Conservation (phyloP, 331 rosid genomes). For the Dryas integrifolia region DNA sequence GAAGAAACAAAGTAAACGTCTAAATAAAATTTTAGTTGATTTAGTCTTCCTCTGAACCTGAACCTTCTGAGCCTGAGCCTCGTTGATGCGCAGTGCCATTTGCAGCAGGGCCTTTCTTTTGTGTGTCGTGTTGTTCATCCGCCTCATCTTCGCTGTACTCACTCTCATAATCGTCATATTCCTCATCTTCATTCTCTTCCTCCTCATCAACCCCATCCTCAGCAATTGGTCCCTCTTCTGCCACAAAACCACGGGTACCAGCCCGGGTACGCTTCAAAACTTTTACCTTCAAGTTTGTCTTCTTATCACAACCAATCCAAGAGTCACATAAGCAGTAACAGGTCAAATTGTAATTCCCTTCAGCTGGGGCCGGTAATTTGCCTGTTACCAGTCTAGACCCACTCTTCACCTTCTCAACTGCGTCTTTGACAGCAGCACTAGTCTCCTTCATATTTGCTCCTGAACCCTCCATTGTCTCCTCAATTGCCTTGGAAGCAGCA, state of each 20-base stretch:
- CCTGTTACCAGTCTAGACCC: slow-evolving; percentile 79
- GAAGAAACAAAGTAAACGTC: slow-evolving; percentile 4
- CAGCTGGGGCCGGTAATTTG: slow-evolving; percentile 86
- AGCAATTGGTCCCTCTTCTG: slow-evolving; percentile 65
- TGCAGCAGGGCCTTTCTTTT: slow-evolving; percentile 56
- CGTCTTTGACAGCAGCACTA: slow-evolving; percentile 62
- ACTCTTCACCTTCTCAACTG: slow-evolving; percentile 77
- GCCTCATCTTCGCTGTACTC: slow-evolving; percentile 92
- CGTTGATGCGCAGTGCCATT: slow-evolving; percentile 53
- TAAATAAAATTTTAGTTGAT: background rate
- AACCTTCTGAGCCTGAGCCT: slow-evolving; percentile 51
- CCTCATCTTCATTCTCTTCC: slow-evolving; percentile 75
- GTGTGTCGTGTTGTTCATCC: slow-evolving; percentile 52
- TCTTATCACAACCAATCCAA: slow-evolving; percentile 90
- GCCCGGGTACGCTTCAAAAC: slow-evolving; percentile 91
- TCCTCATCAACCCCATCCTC: slow-evolving; percentile 95
- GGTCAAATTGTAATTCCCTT: slow-evolving; percentile 80
- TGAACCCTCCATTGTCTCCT: slow-evolving; percentile 84
- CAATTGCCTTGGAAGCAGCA: slow-evolving; percentile 80
- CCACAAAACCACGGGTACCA: slow-evolving; percentile 58
- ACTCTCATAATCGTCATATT: slow-evolving; percentile 80
- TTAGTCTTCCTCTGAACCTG: slow-evolving; percentile 76
- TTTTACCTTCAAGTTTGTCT: slow-evolving; percentile 65
- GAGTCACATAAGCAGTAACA: slow-evolving; percentile 85
- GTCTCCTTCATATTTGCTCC: slow-evolving; percentile 75